Base-by-base conservation (phyloP, 108 stramenopile species). In the Nannochloropsis salina region DNA sequence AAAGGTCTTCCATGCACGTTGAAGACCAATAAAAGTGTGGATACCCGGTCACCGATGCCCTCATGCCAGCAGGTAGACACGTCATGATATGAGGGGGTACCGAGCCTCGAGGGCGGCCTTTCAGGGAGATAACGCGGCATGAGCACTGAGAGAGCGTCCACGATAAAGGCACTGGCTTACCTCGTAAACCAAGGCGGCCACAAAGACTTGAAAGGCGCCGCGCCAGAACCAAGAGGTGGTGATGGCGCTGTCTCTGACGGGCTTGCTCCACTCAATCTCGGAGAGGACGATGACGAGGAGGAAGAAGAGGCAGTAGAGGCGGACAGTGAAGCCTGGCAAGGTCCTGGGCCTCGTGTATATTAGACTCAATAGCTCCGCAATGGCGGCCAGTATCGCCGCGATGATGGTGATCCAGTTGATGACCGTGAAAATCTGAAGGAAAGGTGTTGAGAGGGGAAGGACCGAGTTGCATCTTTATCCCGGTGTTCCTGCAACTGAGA, bases 191-290 rank as follows among this genome's bases (percentile, higher is more conserved):
- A 74, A n/a, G 61, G 61, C 61, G 20, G 61, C 61, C 61, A 74
- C 61, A 74, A 74, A 74, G 8, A 74, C 8, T n/a, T 74, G 61
- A 0, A 74, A 74, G 15, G n/a, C 61, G 61, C 61, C 61, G 15
- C 61, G 15, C 61, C 61, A 74, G n/a, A 74, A 74, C 61, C 61
- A 74, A 1, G 61, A 74, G 3, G 61, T 74, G 61, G 61, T 74
- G n/a, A 74, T 74, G 20, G 6, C 61, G 61, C 61, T 74, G 61
- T 74, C 61, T n/a, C 61, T 74, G 3, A 74, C 61, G n/a, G 61
- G 61, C 61, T 74, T 74, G 61, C 61, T 74, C 61, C 61, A 74
- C 61, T 74, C 61, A 74, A 74, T 15, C 61, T 74, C 61, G 61
- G 20, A n/a, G 15, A 74, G n/a, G 61, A 74, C n/a, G 15, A 74